Evolutionary conservation across 495 filamentous ascomycete genomes (phyloP).

Genomic region (Daldinia vernicosa): DNA sequence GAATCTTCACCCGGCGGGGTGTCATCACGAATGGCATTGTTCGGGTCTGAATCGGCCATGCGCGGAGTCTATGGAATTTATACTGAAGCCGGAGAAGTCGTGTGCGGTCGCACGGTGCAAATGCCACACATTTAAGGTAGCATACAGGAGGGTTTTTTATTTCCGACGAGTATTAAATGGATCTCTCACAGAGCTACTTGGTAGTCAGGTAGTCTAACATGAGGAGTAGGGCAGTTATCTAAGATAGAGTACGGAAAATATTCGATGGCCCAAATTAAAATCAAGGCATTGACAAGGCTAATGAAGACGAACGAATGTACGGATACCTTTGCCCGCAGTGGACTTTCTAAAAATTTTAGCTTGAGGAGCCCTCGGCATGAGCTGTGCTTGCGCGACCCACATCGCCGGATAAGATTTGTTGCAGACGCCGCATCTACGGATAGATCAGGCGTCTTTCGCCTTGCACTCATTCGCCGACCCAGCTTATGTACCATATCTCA

Average conservation of each 20-base stretch:
- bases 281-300: conserved; percentile 30
- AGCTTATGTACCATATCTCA: background rate
- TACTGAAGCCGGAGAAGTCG: conserved; percentile 24
- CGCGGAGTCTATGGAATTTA: conserved; percentile 48
- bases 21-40: conserved; percentile 62
- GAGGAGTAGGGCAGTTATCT: conserved; percentile 20
- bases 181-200: conserved; percentile 30
- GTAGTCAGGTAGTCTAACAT: conserved; percentile 21
- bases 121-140: conserved; percentile 38
- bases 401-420: conserved; percentile 28
- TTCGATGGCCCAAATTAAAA: conserved; percentile 20
- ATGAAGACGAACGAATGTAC: conserved; percentile 5
- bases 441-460: background rate
- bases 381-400: conserved; percentile 16
- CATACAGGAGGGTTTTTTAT: conserved; percentile 27
- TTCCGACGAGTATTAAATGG: conserved; percentile 29
- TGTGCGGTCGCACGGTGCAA: conserved; percentile 40
- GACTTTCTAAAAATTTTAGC: conserved; percentile 15
- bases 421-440: conserved; percentile 18
- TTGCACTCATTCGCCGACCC: background rate
- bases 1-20: conserved; percentile 57
- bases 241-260: conserved; percentile 30
- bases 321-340: conserved; percentile 3
- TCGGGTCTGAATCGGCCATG: conserved; percentile 63
- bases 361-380: conserved; percentile 6